Conservation (phyloP, 768 basidiomycete genomes). For the Pisolithus orientalis region DNA sequence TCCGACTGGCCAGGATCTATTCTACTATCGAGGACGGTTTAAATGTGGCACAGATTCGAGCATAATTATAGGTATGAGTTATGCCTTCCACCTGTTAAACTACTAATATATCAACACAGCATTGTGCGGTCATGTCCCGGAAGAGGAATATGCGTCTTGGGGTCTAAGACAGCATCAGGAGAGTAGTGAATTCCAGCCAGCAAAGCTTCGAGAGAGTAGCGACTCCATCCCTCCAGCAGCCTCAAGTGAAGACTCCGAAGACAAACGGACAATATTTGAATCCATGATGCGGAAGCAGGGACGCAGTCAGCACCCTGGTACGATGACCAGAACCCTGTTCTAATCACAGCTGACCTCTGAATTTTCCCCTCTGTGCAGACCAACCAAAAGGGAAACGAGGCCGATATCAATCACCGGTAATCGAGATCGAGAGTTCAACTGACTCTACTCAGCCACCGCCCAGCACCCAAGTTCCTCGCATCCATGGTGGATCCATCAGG, state of each 20-base stretch:
- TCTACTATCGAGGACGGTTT: background rate
- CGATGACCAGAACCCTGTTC: too few species aligned
- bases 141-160: background rate
- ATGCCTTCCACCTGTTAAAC: background rate
- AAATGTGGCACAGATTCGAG: background rate
- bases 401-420: background rate
- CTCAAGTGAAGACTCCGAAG: too few species aligned
- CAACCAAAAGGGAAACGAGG: background rate
- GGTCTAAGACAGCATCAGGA: background rate
- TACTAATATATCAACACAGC: background rate
- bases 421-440: background rate
- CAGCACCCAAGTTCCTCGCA: too few species aligned
- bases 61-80: conserved; percentile 1
- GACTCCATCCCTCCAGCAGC: background rate
- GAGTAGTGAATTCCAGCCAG: too few species aligned
- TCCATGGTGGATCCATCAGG: background rate
- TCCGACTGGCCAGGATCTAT: background rate
- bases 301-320: too few species aligned
- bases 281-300: background rate
- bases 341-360: too few species aligned
- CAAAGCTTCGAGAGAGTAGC: too few species aligned
- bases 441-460: too few species aligned
- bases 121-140: background rate
- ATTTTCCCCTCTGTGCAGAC: background rate
- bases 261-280: background rate